Base-by-base conservation (phyloP, 2,329 filamentous ascomycete genomes). In the Sclerotinia trifoliorum region DNA sequence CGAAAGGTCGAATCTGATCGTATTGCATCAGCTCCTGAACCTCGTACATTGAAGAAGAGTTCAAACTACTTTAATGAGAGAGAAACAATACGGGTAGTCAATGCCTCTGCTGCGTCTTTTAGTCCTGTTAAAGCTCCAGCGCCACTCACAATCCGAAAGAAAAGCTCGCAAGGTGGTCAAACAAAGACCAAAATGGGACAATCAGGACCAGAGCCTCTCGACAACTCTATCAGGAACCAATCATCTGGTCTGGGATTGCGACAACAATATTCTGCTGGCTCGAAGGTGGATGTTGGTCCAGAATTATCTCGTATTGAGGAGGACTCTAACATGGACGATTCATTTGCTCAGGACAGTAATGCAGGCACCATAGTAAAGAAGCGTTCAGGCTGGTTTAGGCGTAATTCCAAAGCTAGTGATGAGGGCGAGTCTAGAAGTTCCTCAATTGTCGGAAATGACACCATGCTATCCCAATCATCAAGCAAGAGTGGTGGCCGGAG, bases 121-220 rank as follows among this genome's bases (percentile, higher is more conserved):
- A 74, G 73, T 66, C 74, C 75, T 26, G 75, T 76, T 15, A 76
- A 71, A 68, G 58, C 72, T 11, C 77, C 77, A 60, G 75, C 74
- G 29, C 76, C 75, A n/a, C 71, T 77, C 21, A 74, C 68, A 5
- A 77, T 77, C 35, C 70, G 74, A 49, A 78, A 78, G 65, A 77
- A 75, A 71, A 72, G 68, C 55, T 73, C 75, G 3, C 70, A 73
- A 24, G 69, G 56, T n/a, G 69, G 54, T 49, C 66, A 69, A 15
- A 46, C n/a, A 26, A 51, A 49, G 51, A 66, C 24, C 13, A 64
- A 42, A 48, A 60, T 29, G 54, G 35, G 19, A 26, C 24, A 26
- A 8, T 61, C 7, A 44, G 57, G 13, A 10, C 17, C 48, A 48
- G 60, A 68, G n/a, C 49, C 35, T 46, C 44, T 35, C 32, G 49